A percentile compares a stretch with the other conserved stretches of the same genome.
Conservation (phyloP, 2,329 filamentous ascomycete species). For the Xylariaceae sp. region DNA sequence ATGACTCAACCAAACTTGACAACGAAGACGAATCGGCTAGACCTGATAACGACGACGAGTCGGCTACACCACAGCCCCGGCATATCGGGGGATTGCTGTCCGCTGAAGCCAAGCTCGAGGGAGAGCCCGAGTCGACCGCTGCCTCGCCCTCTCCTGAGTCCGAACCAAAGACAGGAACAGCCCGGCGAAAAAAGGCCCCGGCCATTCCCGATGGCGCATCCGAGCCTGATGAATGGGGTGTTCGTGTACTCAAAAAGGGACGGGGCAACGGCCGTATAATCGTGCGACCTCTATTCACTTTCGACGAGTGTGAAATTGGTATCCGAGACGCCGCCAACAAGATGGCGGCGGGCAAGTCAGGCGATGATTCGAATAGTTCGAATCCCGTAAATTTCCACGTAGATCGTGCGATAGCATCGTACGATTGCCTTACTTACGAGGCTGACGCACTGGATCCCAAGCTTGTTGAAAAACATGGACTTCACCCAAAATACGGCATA, state of each 20-base stretch:
- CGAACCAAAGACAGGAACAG: constrained; percentile 22
- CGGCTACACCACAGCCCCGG: constrained; percentile 32
- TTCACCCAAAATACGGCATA: constrained; percentile 51
- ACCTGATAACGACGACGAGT: constrained; percentile 29
- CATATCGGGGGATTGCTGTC: constrained; percentile 38
- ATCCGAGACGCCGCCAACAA: constrained; percentile 55
- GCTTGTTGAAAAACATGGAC: constrained; percentile 42
- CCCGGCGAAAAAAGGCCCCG: constrained; percentile 26
- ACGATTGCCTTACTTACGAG: constrained; percentile 45
- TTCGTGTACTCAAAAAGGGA: constrained; percentile 42
- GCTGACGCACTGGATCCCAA: constrained; percentile 48
- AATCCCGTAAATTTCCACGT: constrained; percentile 50
- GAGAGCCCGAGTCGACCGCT: constrained; percentile 32
- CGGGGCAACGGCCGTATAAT: constrained; percentile 48
- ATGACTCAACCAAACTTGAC: constrained; percentile 19
- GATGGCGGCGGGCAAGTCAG: constrained; percentile 46
- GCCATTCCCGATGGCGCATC: constrained; percentile 37
- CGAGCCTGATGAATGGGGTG: constrained; percentile 48
- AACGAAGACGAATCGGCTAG: constrained; percentile 30
- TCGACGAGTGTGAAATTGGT: constrained; percentile 50
- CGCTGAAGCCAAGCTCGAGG: constrained; percentile 31
- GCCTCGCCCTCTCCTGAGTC: constrained; percentile 26
- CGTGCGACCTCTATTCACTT: constrained; percentile 44
- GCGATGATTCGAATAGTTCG: constrained; percentile 49
- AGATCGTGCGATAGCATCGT: constrained; percentile 49